Conservation (phyloP, 2,329 filamentous ascomycete species). For the Pochonia chlamydosporia region DNA sequence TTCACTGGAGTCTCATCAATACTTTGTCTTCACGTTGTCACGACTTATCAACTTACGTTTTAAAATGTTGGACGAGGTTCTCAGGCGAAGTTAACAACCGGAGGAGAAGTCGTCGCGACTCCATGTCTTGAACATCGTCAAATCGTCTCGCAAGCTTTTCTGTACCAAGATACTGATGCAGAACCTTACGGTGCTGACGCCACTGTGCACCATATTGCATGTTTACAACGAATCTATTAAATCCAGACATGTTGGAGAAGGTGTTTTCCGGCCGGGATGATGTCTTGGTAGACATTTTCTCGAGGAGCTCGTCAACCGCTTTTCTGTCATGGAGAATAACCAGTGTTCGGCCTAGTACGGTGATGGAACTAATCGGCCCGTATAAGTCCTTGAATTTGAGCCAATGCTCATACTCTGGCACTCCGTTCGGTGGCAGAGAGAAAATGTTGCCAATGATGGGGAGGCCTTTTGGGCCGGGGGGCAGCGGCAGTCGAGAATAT, state of each 20-base stretch:
- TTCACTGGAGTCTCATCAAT: background rate
- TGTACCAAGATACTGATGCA: slow-evolving; percentile 25
- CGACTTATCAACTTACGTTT: slow-evolving; percentile 16
- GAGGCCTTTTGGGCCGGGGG: slow-evolving; percentile 24
- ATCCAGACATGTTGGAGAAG: slow-evolving; percentile 18
- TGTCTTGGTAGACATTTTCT: slow-evolving; percentile 15
- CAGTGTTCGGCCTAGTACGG: slow-evolving; percentile 25
- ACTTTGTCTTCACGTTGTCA: background rate
- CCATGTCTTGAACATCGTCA: slow-evolving; percentile 18
- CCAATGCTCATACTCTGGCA: slow-evolving; percentile 28
- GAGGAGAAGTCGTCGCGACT: slow-evolving; percentile 19
- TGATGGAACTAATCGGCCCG: slow-evolving; percentile 18
- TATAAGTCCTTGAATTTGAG: slow-evolving; percentile 27
- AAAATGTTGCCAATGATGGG: slow-evolving; percentile 40
- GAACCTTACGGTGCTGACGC: slow-evolving; percentile 19
- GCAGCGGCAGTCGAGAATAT: slow-evolving; percentile 7
- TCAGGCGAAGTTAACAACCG: slow-evolving; percentile 16
- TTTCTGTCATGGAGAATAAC: slow-evolving; percentile 34
- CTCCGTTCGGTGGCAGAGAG: slow-evolving; percentile 33
- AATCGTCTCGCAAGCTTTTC: slow-evolving; percentile 13
- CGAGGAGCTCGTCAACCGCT: slow-evolving; percentile 28
- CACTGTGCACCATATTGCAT: slow-evolving; percentile 14
- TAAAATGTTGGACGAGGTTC: slow-evolving; percentile 17
- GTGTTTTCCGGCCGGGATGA: slow-evolving; percentile 9
- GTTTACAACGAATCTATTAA: slow-evolving; percentile 9